These are phyloP conservation scores for Cyclocybe cylindracea DNA, from an alignment of 768 basidiomycete species.

Conservation along the genomic window DNA sequence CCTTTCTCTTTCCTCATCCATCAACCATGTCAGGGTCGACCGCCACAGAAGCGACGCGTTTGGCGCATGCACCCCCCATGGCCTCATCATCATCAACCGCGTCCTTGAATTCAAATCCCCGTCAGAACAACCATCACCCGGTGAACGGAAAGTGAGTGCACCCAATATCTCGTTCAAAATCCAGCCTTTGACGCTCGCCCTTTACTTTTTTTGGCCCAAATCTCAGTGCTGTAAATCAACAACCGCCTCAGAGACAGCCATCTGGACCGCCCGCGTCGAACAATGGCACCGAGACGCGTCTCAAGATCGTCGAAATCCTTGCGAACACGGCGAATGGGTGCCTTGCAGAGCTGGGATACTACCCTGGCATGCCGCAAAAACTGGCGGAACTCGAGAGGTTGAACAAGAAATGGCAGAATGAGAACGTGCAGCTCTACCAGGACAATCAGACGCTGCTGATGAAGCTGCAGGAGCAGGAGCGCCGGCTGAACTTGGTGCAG, in stretches of 20 bases:
- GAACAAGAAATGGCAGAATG: slow-evolving; percentile 30
- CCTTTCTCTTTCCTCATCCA: too few species aligned
- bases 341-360: slow-evolving; percentile 48
- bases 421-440: slow-evolving; percentile 40
- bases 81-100: not conserved
- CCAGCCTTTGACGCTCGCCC: not conserved
- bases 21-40: not conserved
- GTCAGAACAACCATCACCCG: slow-evolving; percentile 1
- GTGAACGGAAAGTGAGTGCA: slow-evolving; percentile 12
- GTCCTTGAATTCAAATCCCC: not conserved
- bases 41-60: not conserved
- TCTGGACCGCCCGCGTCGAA: not conserved
- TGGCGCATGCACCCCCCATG: slow-evolving; percentile 4
- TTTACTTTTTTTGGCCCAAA: not conserved
- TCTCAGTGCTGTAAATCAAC: slow-evolving; percentile 7
- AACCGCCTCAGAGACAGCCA: not conserved
- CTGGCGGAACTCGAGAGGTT: slow-evolving; percentile 34
- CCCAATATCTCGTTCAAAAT: not conserved
- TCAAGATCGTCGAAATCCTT: slow-evolving; percentile 44
- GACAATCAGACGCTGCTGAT: slow-evolving; percentile 36
- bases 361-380: slow-evolving; percentile 39
- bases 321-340: slow-evolving; percentile 46
- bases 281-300: slow-evolving; percentile 24
- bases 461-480: slow-evolving; percentile 20
- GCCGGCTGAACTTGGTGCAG: slow-evolving; percentile 15